A percentile compares a stretch with the other conserved stretches of the same genome.
These are phyloP conservation scores for Piper longum DNA, from an alignment of 164 flowering plant species.

Conservation along the genomic window DNA sequence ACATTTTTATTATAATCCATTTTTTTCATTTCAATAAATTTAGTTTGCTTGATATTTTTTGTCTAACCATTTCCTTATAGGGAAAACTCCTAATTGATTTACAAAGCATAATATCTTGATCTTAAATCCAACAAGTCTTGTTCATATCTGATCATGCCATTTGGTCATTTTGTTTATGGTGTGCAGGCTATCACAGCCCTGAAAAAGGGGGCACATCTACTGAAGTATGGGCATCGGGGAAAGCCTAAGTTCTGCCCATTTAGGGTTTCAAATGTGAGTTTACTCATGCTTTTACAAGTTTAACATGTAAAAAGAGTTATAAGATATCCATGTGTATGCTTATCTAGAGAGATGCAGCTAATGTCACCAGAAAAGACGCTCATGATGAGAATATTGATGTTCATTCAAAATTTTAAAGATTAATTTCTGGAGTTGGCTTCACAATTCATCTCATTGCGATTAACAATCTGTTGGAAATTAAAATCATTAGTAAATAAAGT, in stretches of 20 bases:
- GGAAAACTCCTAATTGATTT: too few relatives aligned
- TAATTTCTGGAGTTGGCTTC: too few relatives aligned
- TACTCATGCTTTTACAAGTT: background rate
- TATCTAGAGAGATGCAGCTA: too few relatives aligned
- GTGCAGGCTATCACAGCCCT: conserved; percentile 15
- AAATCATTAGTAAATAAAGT: too few relatives aligned
- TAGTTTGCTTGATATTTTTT: background rate
- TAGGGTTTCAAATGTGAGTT: conserved; percentile 11
- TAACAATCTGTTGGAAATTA: too few relatives aligned
- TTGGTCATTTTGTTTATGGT: background rate
- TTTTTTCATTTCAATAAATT: background rate
- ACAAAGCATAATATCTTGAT: too few relatives aligned
- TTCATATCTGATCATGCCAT: background rate
- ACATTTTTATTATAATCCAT: too few relatives aligned
- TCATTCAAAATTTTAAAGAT: too few relatives aligned
- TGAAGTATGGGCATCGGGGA: conserved; percentile 11
- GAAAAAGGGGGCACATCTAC: conserved; percentile 8
- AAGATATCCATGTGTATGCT: background rate
- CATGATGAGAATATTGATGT: too few relatives aligned
- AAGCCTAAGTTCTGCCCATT: conserved; percentile 14
- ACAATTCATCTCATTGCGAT: too few relatives aligned
- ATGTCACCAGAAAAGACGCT: too few relatives aligned
- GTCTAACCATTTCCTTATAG: background rate
- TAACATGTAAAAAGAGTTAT: background rate
- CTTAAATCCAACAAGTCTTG: too few relatives aligned